Base-by-base conservation (phyloP, 257 asterid species). In the Jacaranda copaia region DNA sequence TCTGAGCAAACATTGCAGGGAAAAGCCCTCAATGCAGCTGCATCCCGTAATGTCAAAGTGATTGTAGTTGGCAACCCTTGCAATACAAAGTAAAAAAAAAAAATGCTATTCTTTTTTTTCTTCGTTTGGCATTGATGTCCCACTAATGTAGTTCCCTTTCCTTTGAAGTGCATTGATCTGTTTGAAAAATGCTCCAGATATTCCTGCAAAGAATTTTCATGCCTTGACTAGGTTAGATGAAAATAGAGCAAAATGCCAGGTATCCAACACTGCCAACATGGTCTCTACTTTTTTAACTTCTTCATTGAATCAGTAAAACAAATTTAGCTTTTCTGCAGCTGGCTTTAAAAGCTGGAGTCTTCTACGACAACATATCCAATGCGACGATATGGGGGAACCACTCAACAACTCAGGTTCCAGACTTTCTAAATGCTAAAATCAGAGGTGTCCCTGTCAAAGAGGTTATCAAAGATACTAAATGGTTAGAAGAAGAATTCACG, bases 201-300 rank as follows among this genome's bases (percentile, higher is more conserved):
- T 96, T 75, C 97, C 99, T 0, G 95, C 97, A 25, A 96, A 87
- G 83, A 96, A 93, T 61, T 96, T 96, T 61, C 99, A 96, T 64
- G 99, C 99, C 36, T 79, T 96, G 84, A 96, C 98, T 72, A 89
- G 99, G 79, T 87, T 96, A 81, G 98, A 96, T 76, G 99, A 96
- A 83, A 96, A 96, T 77, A 85, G 98, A 87, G 99, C 99, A 70
- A 96, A 93, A 87, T 96, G 99, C 72, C 99, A 96, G 96, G 97
- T 96, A 62, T 39, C 61, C 36, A 32, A 20, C 70, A 14, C 35
- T 38, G 36, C 19, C 53, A 0, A 36, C 42, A 2, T 46, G 1
- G 10, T 60, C 55, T 55, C 13, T 46, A 35, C 5, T n/a, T 53
- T 15, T 15, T 55, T n/a, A 55, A 55, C 61, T 55, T n/a, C 18